Conservation (phyloP, 768 basidiomycete species). For the Rhodotorula kratochvilovae region DNA sequence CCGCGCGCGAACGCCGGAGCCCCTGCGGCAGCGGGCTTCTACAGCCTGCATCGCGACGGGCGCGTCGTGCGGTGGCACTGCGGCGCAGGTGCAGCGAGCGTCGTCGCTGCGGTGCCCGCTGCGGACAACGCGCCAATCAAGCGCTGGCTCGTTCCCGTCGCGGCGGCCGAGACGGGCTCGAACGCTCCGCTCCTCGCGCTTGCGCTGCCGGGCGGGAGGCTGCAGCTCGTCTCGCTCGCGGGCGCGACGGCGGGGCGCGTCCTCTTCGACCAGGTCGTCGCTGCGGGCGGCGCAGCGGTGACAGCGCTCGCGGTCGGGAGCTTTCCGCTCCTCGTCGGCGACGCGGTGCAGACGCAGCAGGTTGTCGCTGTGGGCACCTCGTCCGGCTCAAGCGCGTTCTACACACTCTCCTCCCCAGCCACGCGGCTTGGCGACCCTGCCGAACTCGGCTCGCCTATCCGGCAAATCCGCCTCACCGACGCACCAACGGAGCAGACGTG, state of each 20-base stretch:
- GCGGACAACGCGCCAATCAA: slow-evolving; percentile 13
- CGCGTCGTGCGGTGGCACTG: slow-evolving; percentile 58
- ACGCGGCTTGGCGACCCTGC: neutral
- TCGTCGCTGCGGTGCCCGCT: neutral
- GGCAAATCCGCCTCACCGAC: slow-evolving; percentile 36
- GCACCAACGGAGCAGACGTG: slow-evolving; percentile 52
- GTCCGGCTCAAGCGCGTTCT: neutral
- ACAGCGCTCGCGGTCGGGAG: slow-evolving; percentile 3
- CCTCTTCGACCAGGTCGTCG: neutral
- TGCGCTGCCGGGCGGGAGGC: neutral
- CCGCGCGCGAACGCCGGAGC: neutral
- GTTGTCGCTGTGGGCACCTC: slow-evolving; percentile 33
- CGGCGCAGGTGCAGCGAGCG: neutral
- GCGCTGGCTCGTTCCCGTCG: neutral
- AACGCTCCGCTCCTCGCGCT: slow-evolving; percentile 4
- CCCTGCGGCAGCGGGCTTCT: slow-evolving; percentile 44
- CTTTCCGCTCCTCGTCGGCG: neutral
- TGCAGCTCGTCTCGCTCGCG: neutral
- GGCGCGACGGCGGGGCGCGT: neutral
- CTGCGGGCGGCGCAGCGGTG: neutral
- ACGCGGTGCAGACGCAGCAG: neutral
- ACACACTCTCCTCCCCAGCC: neutral
- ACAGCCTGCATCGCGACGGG: slow-evolving; percentile 58
- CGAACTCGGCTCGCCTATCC: slow-evolving; percentile 7
- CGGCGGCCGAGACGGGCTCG: neutral